A percentile compares a stretch with the other conserved stretches of the same genome.
These are phyloP conservation scores for Globisporangium sylvaticum DNA, from an alignment of 352 stramenopile genomes.

Conservation along the genomic window DNA sequence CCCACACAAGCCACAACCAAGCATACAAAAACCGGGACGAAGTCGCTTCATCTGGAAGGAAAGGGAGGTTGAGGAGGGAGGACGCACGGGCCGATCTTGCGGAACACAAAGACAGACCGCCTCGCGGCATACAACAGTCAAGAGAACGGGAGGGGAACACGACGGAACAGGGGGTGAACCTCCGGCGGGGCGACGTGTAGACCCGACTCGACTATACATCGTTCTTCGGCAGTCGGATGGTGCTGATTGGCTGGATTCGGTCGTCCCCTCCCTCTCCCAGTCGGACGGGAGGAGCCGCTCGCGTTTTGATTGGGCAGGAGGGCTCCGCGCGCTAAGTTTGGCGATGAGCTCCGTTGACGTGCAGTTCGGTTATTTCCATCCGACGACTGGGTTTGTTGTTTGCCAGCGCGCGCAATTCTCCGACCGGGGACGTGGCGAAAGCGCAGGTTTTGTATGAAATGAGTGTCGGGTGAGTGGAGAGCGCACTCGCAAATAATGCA, in stretches of 20 bases:
- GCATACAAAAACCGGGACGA: not conserved
- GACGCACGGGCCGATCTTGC: not conserved
- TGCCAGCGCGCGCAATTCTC: not conserved
- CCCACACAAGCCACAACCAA: not conserved
- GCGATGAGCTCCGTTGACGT: not conserved
- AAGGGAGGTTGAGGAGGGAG: not conserved
- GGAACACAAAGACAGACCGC: constrained; percentile 3
- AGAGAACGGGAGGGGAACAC: constrained; percentile 1
- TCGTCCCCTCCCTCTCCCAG: not conserved
- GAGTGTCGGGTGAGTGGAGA: too few species aligned
- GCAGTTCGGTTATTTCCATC: not conserved
- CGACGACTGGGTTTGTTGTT: not conserved
- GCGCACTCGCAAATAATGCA: too few species aligned
- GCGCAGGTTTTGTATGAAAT: too few species aligned
- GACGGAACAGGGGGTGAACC: constrained; percentile 4
- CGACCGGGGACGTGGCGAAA: too few species aligned
- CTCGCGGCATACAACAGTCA: not conserved
- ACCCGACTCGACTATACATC: not conserved
- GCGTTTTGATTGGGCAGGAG: not conserved
- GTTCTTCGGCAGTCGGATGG: constrained; percentile 5
- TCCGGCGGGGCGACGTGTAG: not conserved
- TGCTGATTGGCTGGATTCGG: not conserved
- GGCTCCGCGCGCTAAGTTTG: not conserved
- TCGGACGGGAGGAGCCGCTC: not conserved
- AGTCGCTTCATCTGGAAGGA: not conserved